These are phyloP conservation scores for Naganishia onofrii DNA, from an alignment of 768 basidiomycete genomes.

Conservation along the genomic window DNA sequence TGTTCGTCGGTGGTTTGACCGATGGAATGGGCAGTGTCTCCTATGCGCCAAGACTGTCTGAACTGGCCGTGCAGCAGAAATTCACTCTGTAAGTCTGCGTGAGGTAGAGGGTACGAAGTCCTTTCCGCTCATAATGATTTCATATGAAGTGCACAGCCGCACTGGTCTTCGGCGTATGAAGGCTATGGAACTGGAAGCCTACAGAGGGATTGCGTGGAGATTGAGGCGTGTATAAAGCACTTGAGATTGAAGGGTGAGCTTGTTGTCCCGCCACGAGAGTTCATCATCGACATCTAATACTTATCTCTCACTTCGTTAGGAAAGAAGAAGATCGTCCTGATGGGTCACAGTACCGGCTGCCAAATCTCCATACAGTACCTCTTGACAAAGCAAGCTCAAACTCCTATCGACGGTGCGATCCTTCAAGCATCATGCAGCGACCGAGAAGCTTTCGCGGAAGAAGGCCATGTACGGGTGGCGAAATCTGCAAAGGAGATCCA, in stretches of 20 bases:
- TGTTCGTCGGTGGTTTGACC: conserved; percentile 46
- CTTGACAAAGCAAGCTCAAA: conserved; percentile 23
- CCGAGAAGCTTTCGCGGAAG: conserved; percentile 35
- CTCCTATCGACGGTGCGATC: conserved; percentile 45
- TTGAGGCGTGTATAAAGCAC: conserved; percentile 41
- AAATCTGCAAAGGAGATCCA: conserved; percentile 37
- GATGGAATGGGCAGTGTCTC: conserved; percentile 41
- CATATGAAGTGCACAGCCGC: conserved; percentile 40
- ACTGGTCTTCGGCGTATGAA: conserved; percentile 43
- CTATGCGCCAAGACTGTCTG: conserved; percentile 35
- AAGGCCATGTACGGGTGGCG: conserved; percentile 18
- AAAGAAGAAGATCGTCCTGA: conserved; percentile 39
- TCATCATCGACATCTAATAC: background rate
- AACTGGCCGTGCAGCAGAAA: conserved; percentile 32
- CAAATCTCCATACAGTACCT: conserved; percentile 49
- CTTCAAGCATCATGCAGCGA: conserved; percentile 51
- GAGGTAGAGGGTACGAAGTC: background rate
- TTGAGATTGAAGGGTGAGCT: conserved; percentile 38
- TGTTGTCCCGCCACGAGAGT: background rate
- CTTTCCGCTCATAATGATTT: background rate
- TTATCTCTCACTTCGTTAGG: conserved; percentile 29
- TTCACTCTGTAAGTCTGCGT: conserved; percentile 43
- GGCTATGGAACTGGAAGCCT: conserved; percentile 42
- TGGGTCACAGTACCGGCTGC: conserved; percentile 50
- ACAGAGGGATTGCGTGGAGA: conserved; percentile 42